These are phyloP conservation scores for Thymus mandschuricus DNA, from an alignment of 257 asterid species.

Conservation along the genomic window DNA sequence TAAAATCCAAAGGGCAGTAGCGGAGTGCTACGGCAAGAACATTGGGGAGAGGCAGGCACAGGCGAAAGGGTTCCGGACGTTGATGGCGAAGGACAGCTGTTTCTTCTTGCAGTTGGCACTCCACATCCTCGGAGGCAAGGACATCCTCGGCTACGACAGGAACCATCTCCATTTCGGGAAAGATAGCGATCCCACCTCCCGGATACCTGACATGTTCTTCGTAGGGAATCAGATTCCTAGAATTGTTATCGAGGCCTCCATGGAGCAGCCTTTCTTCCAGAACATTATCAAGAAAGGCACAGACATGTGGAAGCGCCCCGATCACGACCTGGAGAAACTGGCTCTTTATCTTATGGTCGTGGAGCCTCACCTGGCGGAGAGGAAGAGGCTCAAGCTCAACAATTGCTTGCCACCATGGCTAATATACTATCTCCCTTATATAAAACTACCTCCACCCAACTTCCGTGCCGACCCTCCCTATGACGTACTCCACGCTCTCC, in stretches of 20 bases:
- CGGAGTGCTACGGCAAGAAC: no score
- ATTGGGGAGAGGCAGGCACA: no score
- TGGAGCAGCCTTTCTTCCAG: slow-evolving; percentile 18
- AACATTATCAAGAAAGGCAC: not conserved
- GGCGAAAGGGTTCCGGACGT: no score
- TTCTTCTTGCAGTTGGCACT: slow-evolving; percentile 23
- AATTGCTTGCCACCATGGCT: no score
- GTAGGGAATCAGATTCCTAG: not conserved
- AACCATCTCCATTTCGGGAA: not conserved
- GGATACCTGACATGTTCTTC: slow-evolving; percentile 3
- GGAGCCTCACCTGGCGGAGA: not conserved
- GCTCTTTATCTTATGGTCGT: not conserved
- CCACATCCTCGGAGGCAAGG: slow-evolving; percentile 8
- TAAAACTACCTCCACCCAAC: no score
- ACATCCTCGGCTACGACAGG: not conserved
- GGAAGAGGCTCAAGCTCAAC: no score
- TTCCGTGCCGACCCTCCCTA: no score
- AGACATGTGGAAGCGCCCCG: not conserved
- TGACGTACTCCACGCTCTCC: slow-evolving; percentile 9
- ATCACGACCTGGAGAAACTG: not conserved
- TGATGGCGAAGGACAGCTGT: slow-evolving; percentile 14
- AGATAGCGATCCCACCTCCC: not conserved
- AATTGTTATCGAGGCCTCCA: not conserved
- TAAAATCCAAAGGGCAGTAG: no score
- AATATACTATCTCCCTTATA: no score